Evolutionary conservation across 192 early-diverging fungal genomes (phyloP).

Genomic region (Rhizophagus clarus): DNA sequence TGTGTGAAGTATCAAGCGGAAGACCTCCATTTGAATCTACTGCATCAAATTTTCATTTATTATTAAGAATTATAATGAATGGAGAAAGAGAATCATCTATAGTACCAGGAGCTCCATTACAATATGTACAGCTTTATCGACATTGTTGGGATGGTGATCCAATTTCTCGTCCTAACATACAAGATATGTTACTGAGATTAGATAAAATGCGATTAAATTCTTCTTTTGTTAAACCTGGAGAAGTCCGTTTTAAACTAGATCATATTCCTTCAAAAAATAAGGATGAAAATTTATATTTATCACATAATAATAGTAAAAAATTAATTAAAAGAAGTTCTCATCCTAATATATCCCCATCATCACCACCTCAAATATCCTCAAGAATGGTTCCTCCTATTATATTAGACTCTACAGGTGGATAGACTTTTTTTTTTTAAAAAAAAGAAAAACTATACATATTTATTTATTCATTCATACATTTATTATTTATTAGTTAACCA

Average conservation of each 20-base stretch:
- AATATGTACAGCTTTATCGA: constrained; percentile 44
- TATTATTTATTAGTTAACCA: too few relatives aligned
- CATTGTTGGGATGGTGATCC: constrained; percentile 49
- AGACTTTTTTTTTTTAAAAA: background rate
- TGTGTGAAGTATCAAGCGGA: constrained; percentile 29
- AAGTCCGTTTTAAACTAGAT: background rate
- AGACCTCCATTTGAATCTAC: constrained; percentile 12
- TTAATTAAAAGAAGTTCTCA: background rate
- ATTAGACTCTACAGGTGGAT: background rate
- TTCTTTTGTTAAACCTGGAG: background rate
- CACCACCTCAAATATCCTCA: background rate
- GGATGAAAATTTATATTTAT: background rate
- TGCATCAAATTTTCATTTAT: background rate
- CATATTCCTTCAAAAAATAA: background rate
- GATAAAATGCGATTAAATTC: background rate
- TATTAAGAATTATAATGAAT: constrained; percentile 28
- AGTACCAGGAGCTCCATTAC: constrained; percentile 39
- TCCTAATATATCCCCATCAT: background rate
- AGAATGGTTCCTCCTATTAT: background rate
- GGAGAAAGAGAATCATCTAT: constrained; percentile 36
- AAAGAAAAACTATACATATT: too few relatives aligned
- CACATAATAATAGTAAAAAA: background rate
- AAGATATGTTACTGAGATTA: background rate
- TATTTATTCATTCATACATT: too few relatives aligned
- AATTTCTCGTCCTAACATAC: constrained; percentile 28